Conservation (phyloP, 495 filamentous ascomycete genomes). For the Hypoxylon trugodes region DNA sequence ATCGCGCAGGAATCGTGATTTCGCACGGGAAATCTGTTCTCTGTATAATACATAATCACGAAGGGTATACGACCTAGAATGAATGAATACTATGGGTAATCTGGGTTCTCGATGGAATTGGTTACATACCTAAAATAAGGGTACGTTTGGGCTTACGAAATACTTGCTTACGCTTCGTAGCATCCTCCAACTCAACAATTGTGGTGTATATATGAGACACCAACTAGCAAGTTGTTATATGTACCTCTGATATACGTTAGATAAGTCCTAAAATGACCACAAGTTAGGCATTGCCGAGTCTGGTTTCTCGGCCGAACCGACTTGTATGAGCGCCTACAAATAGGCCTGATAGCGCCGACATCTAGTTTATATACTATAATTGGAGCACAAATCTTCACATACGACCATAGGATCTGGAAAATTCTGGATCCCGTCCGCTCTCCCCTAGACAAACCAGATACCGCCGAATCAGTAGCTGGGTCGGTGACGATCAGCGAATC, state of each 20-base stretch:
- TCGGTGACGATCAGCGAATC: constrained; percentile 58
- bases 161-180: too few relatives aligned
- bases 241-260: too few relatives aligned
- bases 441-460: constrained; percentile 51
- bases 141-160: too few relatives aligned
- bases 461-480: constrained; percentile 54
- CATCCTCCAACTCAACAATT: too few relatives aligned
- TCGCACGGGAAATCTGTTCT: neutral
- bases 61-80: neutral
- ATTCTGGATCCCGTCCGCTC: constrained; percentile 60
- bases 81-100: neutral
- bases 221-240: too few relatives aligned
- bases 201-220: too few relatives aligned
- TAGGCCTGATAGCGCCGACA: neutral
- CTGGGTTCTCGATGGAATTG: neutral
- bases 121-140: too few relatives aligned
- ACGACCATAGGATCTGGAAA: constrained; percentile 56
- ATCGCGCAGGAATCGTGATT: neutral
- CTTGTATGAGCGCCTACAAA: neutral
- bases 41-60: constrained; percentile 6
- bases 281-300: too few relatives aligned
- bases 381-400: constrained; percentile 21
- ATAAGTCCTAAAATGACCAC: too few relatives aligned
- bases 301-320: neutral
- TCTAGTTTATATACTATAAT: neutral